Evolutionary conservation across 2,329 filamentous ascomycete genomes (phyloP), one percentile per base, ranked within the genome.

Genomic region (Alternaria atra): DNA sequence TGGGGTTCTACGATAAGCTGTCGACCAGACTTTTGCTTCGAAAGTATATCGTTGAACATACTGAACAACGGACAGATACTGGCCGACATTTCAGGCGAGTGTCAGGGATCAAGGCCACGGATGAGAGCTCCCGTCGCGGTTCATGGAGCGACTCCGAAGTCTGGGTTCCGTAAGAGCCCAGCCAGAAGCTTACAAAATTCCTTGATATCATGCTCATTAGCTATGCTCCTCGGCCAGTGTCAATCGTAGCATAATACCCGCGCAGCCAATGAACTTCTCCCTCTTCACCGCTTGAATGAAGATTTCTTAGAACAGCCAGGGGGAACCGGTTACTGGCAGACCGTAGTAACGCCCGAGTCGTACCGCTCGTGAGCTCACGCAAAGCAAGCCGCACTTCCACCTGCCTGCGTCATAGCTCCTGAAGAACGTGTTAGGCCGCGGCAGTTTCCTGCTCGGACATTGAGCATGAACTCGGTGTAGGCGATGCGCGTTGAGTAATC

Each of bases 281-380:
- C 35, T 63, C 52, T 65, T 70, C 74, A 77, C 74, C 73, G 74
- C 74, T 68, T 69, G 65, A 58, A 65, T 48, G 57, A 65, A 58
- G 27, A 40, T 60, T 60, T 48, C 53, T 52, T 60, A 60, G 53
- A 61, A 59, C 61, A 61, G 65, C 61, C 65, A 69, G 62, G 68
- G 67, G 58, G 58, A 43, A 57, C 40, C 59, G 51, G 58, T 65
- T 58, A 55, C 65, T 68, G 66, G 62, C 61, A 69, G 65, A 63
- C 65, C 65, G 66, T 55, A 69, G 62, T 53, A 61, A 68, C 60
- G 64, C 63, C 67, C 65, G 65, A 72, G 60, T 73, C 68, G 68
- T 66, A 68, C 63, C 61, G 63, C 63, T 60, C 55, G 42, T 56
- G 37, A 29, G 52, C 60, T 63, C 66, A 62, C 58, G 56, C 67